phyloP scores from a whole-genome alignment of 75 land plant genomes.

The Picea glauca region DNA sequence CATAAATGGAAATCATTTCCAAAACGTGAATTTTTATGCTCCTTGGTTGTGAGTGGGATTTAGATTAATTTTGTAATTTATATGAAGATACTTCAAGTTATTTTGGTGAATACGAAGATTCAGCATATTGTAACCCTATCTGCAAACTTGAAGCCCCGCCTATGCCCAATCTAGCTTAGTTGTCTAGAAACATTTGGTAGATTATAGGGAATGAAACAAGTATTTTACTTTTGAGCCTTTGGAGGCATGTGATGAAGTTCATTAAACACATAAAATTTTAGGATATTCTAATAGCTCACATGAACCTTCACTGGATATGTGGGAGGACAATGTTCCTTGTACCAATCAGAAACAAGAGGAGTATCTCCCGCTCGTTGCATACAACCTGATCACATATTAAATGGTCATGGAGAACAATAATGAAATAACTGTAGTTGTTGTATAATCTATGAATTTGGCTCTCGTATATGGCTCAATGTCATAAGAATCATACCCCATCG shows the following conservation, averaged over 20 bases:
- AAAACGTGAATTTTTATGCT: constrained; percentile 96
- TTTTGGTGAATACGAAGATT: constrained; percentile 86
- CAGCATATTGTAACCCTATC: constrained; percentile 98
- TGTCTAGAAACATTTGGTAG: constrained; percentile 96
- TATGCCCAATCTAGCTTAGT: constrained; percentile 99
- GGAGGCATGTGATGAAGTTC: constrained; percentile 98
- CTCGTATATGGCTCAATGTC: no score
- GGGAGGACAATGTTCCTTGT: constrained; percentile 99
- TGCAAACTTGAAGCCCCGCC: constrained; percentile 97
- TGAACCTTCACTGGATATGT: constrained; percentile 98
- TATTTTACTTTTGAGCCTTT: constrained; percentile 99
- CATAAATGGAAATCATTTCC: constrained; percentile 99
- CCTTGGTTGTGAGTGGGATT: constrained; percentile 99
- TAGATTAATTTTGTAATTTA: constrained; percentile 95
- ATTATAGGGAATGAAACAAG: constrained; percentile 83
- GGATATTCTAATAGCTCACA: constrained; percentile 95
- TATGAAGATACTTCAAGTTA: constrained; percentile 48
- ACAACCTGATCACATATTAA: constrained; percentile 33
- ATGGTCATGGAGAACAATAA: constrained; percentile 96
- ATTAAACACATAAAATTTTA: constrained; percentile 95
- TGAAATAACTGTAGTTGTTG: constrained; percentile 96
- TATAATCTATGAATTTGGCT: constrained; percentile 12
- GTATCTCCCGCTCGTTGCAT: constrained; percentile 97
- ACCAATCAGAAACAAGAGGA: constrained; percentile 99
- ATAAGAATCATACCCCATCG: no score